Conservation (phyloP, 805 yeast genomes). For the Candida silvicultrix region DNA sequence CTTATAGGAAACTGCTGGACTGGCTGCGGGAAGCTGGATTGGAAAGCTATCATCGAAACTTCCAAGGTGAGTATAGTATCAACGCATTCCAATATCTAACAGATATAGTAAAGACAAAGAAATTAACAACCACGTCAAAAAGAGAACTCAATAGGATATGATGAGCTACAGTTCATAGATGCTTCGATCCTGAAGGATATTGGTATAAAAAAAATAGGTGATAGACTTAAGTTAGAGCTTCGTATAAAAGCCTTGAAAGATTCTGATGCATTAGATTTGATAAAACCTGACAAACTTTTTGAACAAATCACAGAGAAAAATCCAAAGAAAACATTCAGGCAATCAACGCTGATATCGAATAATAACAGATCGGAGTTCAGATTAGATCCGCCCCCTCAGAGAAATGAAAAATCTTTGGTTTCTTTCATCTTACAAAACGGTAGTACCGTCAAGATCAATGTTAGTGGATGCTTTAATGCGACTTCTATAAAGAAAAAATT, state of each 20-base stretch:
- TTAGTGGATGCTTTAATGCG: constrained; percentile 76
- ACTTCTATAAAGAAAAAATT: constrained; percentile 69
- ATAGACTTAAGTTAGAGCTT: constrained; percentile 62
- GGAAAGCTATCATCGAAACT: not conserved
- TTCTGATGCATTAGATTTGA: constrained; percentile 3
- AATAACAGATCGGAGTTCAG: constrained; percentile 10
- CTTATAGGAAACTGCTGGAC: not conserved
- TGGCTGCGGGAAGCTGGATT: not conserved
- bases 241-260: constrained; percentile 41
- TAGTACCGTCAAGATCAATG: constrained; percentile 56
- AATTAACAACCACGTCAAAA: constrained; percentile 1
- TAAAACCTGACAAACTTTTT: constrained; percentile 13
- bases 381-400: constrained; percentile 15
- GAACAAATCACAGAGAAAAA: constrained; percentile 2
- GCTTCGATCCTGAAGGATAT: constrained; percentile 59
- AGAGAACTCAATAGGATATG: constrained; percentile 15
- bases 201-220: constrained; percentile 78
- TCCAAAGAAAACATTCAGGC: not conserved
- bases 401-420: constrained; percentile 26
- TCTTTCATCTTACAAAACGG: constrained; percentile 77
- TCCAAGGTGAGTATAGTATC: not conserved
- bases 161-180: constrained; percentile 36
- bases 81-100: not conserved
- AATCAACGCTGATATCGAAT: constrained; percentile 2
- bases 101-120: not conserved